Evolutionary conservation across 2,329 filamentous ascomycete species (phyloP).

Genomic region (Penicillium frequentans): DNA sequence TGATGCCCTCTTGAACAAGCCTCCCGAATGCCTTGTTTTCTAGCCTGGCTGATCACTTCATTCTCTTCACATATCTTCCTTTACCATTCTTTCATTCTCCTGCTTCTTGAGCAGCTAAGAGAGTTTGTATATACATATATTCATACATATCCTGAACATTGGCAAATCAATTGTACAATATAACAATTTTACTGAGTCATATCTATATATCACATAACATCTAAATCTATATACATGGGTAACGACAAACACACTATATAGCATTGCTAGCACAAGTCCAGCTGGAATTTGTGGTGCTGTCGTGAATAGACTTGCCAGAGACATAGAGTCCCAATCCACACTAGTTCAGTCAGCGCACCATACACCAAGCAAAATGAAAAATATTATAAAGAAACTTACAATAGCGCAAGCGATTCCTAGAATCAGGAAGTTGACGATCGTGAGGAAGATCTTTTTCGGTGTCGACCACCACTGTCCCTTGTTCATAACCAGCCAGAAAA

Average conservation of each 20-base stretch:
- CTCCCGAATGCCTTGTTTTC: not conserved
- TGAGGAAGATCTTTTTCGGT: slow-evolving; percentile 45
- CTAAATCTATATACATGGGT: not conserved
- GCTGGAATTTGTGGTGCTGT: slow-evolving; percentile 31
- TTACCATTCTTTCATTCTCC: not conserved
- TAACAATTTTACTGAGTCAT: not conserved
- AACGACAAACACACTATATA: slow-evolving; percentile 2
- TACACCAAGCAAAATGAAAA: too few species aligned
- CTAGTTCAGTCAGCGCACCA: slow-evolving; percentile 15
- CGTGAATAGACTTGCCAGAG: slow-evolving; percentile 39
- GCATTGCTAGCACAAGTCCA: slow-evolving; percentile 43
- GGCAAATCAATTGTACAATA: not conserved
- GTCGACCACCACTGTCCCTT: slow-evolving; percentile 40
- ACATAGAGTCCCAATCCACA: slow-evolving; percentile 46
- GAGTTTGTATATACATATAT: not conserved
- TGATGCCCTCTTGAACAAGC: not conserved
- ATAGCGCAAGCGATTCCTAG: slow-evolving; percentile 34
- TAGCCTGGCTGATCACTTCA: not conserved
- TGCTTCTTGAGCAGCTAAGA: not conserved
- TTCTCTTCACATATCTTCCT: not conserved
- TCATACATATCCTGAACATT: not conserved
- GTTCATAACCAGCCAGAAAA: slow-evolving; percentile 52
- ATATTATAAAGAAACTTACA: slow-evolving; percentile 15
- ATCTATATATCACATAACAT: not conserved
- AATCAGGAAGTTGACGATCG: slow-evolving; percentile 44